Conservation (phyloP, 208 protist genomes). For the Plasmodiophora brassicae region DNA sequence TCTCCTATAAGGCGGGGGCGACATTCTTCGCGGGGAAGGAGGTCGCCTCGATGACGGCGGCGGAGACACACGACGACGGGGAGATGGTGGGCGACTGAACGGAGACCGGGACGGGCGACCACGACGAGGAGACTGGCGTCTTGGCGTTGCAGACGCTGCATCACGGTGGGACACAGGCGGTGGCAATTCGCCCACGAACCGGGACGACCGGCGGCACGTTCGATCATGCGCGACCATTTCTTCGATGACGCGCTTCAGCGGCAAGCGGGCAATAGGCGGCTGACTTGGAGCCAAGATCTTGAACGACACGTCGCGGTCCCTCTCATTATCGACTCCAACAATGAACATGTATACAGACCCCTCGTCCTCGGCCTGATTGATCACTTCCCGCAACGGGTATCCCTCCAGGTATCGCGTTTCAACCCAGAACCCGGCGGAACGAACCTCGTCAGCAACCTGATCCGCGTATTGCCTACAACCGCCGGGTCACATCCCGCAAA, state of each 20-base stretch:
- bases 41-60: too few relatives aligned
- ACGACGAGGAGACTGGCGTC: too few relatives aligned
- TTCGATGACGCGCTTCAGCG: background rate
- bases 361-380: background rate
- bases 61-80: background rate
- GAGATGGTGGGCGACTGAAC: background rate
- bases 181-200: background rate
- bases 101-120: background rate
- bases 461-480: background rate
- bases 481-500: background rate
- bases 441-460: background rate
- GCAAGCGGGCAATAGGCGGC: background rate
- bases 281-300: constrained; percentile 19
- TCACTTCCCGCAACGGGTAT: background rate
- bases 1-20: background rate
- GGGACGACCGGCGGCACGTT: background rate
- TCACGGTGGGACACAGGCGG: background rate
- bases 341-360: background rate
- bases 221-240: background rate
- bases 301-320: background rate
- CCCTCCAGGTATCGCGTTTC: background rate
- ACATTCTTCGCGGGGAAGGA: too few relatives aligned
- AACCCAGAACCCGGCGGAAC: constrained; percentile 17
- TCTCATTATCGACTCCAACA: constrained; percentile 26
- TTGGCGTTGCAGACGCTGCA: background rate